Percentiles rank a stretch among this genome's conserved stretches.
phyloP scores from a whole-genome alignment of 495 filamentous ascomycete genomes.

The Filosporella fistucella region DNA sequence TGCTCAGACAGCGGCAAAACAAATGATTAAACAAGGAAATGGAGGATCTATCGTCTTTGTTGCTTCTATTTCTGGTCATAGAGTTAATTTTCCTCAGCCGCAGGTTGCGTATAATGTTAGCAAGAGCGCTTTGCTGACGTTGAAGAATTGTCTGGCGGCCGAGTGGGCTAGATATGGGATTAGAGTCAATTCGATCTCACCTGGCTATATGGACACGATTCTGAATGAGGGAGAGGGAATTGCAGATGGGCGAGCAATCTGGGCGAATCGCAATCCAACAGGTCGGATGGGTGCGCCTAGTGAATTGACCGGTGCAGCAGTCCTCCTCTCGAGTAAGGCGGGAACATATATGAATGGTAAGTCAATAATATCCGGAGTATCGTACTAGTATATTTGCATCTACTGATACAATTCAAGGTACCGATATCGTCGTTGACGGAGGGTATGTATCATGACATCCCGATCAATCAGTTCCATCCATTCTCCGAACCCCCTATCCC shows the following conservation, averaged over 20 bases:
- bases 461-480: too few species aligned
- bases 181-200: slow-evolving; percentile 63
- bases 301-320: slow-evolving; percentile 63
- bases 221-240: slow-evolving; percentile 63
- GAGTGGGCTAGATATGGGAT: slow-evolving; percentile 64
- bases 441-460: too few species aligned
- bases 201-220: slow-evolving; percentile 82
- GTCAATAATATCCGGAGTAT: not conserved
- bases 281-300: slow-evolving; percentile 60
- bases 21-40: slow-evolving; percentile 42
- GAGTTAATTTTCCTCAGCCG: slow-evolving; percentile 64
- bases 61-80: slow-evolving; percentile 63
- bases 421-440: slow-evolving; percentile 31
- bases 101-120: slow-evolving; percentile 67
- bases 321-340: slow-evolving; percentile 58
- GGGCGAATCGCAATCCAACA: slow-evolving; percentile 60
- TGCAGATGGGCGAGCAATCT: slow-evolving; percentile 46
- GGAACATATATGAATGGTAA: slow-evolving; percentile 65
- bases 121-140: slow-evolving; percentile 57
- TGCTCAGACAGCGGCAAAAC: slow-evolving; percentile 57
- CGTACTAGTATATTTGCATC: not conserved
- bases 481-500: too few species aligned
- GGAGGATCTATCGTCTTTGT: slow-evolving; percentile 63
- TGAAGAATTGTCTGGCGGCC: slow-evolving; percentile 57
- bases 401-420: slow-evolving; percentile 3